Evolutionary conservation across 768 basidiomycete genomes (phyloP).

Genomic region (Pleurotus eryngii): DNA sequence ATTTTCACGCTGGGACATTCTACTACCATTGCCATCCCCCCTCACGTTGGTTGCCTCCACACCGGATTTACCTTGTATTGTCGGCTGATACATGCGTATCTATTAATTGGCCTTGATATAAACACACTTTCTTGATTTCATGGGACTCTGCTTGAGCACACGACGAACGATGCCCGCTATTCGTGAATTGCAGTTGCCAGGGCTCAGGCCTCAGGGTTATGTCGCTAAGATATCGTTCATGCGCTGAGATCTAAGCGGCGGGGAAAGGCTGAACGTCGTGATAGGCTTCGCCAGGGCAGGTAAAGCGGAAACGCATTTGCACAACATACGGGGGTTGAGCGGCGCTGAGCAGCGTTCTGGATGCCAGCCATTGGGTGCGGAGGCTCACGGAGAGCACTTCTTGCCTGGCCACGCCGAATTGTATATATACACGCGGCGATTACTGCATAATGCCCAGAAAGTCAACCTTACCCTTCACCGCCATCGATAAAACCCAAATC

Average conservation of each 20-base stretch:
- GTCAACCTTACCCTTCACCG: neutral
- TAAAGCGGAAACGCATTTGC: slow-evolving; percentile 1
- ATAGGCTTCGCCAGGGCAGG: neutral
- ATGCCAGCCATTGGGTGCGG: neutral
- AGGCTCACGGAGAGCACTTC: neutral
- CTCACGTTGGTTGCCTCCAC: neutral
- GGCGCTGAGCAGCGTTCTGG: neutral
- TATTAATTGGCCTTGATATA: neutral
- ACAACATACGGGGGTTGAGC: slow-evolving; percentile 3
- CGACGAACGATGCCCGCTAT: no score
- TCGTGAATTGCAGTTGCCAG: no score
- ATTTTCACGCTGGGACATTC: neutral
- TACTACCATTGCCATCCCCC: neutral
- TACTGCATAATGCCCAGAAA: neutral
- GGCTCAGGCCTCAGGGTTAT: no score
- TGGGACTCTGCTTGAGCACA: no score
- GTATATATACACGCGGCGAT: neutral
- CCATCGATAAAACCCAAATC: neutral
- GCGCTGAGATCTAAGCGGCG: neutral
- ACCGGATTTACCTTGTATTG: neutral
- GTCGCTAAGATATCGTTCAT: no score
- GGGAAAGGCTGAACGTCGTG: neutral
- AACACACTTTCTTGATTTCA: no score
- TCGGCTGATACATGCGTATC: neutral
- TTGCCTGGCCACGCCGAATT: neutral